These are phyloP conservation scores for Schwanniomyces etchellsii DNA, from an alignment of 1,139 yeast species.

Conservation along the genomic window DNA sequence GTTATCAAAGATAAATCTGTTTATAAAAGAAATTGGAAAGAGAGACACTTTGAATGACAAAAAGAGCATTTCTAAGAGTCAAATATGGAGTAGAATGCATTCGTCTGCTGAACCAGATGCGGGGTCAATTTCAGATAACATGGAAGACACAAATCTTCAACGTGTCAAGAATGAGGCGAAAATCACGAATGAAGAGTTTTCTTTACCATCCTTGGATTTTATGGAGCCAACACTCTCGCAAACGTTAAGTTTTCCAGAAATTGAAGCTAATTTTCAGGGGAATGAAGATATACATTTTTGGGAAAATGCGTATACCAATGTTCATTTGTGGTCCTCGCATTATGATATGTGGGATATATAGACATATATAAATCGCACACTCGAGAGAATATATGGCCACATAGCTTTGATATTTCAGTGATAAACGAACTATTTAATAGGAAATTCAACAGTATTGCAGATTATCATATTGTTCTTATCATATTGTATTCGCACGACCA, in stretches of 20 bases:
- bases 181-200: not conserved
- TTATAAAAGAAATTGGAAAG: slow-evolving; percentile 1
- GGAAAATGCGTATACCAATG: slow-evolving; percentile 3
- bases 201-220: no score
- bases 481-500: no score
- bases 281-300: slow-evolving; percentile 1
- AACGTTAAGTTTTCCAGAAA: not conserved
- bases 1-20: not conserved
- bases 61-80: no score
- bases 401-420: no score
- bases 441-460: no score
- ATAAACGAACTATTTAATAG: no score
- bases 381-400: no score
- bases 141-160: not conserved
- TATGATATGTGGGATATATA: not conserved
- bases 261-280: not conserved
- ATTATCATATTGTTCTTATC: no score
- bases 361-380: not conserved
- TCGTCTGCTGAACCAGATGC: no score
- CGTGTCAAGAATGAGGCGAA: not conserved
- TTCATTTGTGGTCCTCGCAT: slow-evolving; percentile 2
- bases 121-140: no score
- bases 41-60: not conserved
- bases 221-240: not conserved
- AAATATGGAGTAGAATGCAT: no score